A percentile compares a stretch with the other conserved stretches of the same genome.
Evolutionary conservation across 2,329 filamentous ascomycete species (phyloP).

Genomic region (Ceratocystis ficicola): DNA sequence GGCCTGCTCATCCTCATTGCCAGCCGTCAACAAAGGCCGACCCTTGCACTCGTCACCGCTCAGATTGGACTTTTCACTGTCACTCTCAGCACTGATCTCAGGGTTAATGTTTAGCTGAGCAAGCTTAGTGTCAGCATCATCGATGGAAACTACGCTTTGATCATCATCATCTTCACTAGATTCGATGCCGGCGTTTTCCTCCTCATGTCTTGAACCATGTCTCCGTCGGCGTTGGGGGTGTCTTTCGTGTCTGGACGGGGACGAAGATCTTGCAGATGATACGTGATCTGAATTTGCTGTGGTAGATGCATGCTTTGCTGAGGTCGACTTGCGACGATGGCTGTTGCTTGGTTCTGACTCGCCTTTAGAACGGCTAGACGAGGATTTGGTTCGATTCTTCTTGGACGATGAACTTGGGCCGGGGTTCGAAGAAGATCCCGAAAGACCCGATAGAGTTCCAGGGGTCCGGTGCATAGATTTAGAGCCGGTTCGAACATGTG

Average conservation of each 20-base stretch:
- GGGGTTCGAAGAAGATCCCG: neutral
- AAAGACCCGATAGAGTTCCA: neutral
- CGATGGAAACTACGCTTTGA: neutral
- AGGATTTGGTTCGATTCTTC: constrained; percentile 11
- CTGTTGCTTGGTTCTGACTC: constrained; percentile 8
- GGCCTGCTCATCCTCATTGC: constrained; percentile 7
- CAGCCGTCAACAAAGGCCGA: constrained; percentile 6
- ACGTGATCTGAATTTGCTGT: neutral
- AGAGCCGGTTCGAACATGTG: constrained; percentile 3
- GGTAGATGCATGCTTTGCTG: constrained; percentile 4
- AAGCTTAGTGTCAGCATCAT: neutral
- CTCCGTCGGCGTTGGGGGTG: constrained; percentile 1
- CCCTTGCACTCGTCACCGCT: neutral
- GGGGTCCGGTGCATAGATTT: constrained; percentile 10
- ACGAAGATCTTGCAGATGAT: neutral
- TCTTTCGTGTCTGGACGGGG: neutral
- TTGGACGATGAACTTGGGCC: neutral
- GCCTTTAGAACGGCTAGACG: constrained; percentile 13
- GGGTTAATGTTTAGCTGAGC: neutral
- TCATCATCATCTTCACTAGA: neutral
- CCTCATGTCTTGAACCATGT: neutral
- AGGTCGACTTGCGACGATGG: constrained; percentile 13
- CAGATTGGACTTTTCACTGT: neutral
- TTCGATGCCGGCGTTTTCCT: neutral
- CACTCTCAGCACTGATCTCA: constrained; percentile 1